Base-by-base conservation (phyloP, 805 yeast genomes). In the Schizosaccharomyces osmophilus region DNA sequence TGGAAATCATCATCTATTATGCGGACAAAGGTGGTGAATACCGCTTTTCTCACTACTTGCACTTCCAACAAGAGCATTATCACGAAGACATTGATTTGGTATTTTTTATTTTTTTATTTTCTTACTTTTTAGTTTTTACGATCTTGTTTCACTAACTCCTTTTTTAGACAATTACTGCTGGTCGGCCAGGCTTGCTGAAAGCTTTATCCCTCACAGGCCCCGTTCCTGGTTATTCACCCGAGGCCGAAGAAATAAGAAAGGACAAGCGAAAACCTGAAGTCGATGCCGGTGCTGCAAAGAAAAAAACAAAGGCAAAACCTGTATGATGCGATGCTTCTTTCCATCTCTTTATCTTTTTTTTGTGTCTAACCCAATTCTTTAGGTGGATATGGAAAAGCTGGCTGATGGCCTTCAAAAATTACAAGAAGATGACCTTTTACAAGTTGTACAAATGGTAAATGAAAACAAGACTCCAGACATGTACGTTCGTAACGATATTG, bases 371-470 rank as follows among this genome's bases (percentile, higher is more conserved):
- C 26, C 51, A 48, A 4, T 36, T 9, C 2, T 36, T 31, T 57
- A 61, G 43, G 83, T 93, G 42, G 97, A 90, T 70, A 77, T 93
- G 67, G 98, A 90, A 70, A 83, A 83, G 69, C 78, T 90, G 68
- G 96, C 97, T 5, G 87, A 84, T 64, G 90, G 93, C 2, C 78
- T 90, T 67, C 87, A 95, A 61, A 86, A 86, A 72, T 77, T 90
- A 65, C 82, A 78, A 63, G 97, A 90, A 73, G 97, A 93, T 69
- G 97, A 93, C 72, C 77, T 90, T 66, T 80, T 93, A 60, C 94
- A 88, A 42, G 93, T 93, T 59, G 97, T 90, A 62, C 97, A 90
- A 73, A 89, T 90, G 96, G 93, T 90, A 51, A 88, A 95, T 55
- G 97, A 90, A 71, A 93, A 93, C 74, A 81, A 87, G 69, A 87